Conservation (phyloP, 2,329 filamentous ascomycete species). For the Trichoderma guizhouense region DNA sequence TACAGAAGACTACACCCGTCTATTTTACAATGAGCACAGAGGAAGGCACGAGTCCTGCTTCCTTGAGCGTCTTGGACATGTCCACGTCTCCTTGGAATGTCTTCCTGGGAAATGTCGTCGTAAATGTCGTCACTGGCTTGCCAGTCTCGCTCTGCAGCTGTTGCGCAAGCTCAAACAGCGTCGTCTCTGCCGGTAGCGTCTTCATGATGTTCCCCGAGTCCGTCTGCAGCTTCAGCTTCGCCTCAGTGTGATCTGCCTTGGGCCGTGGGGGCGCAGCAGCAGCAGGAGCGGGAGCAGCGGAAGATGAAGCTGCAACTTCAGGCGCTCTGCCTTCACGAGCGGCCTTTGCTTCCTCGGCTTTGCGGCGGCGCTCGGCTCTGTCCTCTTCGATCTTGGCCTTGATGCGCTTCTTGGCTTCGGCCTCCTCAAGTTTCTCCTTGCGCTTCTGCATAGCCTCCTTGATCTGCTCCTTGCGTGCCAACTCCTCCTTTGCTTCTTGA, state of each 20-base stretch:
- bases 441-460: conserved; percentile 86
- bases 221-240: conserved; percentile 78
- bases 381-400: conserved; percentile 93
- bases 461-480: conserved; percentile 82
- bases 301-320: conserved; percentile 40
- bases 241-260: conserved; percentile 71
- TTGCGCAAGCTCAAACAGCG: conserved; percentile 86
- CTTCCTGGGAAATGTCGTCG: conserved; percentile 84
- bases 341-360: conserved; percentile 82
- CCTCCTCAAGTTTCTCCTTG: conserved; percentile 80
- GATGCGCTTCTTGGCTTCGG: conserved; percentile 83
- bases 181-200: conserved; percentile 84
- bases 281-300: conserved; percentile 45
- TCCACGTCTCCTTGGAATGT: conserved; percentile 66
- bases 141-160: conserved; percentile 70
- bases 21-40: conserved; percentile 78
- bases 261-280: conserved; percentile 54
- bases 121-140: conserved; percentile 69
- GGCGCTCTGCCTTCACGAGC: conserved; percentile 70
- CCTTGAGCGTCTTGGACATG: conserved; percentile 87
- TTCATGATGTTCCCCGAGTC: conserved; percentile 73
- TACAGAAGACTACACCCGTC: neutral
- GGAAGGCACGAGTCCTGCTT: conserved; percentile 84
- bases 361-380: conserved; percentile 82
- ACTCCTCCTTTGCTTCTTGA: conserved; percentile 85